Percentiles rank a stretch among this genome's conserved stretches.
These are phyloP conservation scores for Alternaria infectoria DNA, from an alignment of 2,329 filamentous ascomycete species.

Conservation along the genomic window DNA sequence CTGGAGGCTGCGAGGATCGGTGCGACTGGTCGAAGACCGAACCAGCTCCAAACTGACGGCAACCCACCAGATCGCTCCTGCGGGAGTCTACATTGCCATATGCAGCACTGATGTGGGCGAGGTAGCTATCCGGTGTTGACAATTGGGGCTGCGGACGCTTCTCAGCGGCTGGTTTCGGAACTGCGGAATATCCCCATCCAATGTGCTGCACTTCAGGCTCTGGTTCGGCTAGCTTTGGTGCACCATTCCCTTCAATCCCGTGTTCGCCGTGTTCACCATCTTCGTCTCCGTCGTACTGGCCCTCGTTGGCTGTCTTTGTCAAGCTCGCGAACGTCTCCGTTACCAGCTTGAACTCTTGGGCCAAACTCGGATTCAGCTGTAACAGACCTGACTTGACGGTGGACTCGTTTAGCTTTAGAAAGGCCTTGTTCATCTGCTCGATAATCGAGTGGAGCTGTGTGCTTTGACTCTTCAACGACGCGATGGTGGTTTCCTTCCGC, in stretches of 20 bases:
- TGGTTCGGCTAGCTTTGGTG: constrained; percentile 5
- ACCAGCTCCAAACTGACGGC: constrained; percentile 21
- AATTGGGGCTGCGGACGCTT: constrained; percentile 2
- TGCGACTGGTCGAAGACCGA: constrained; percentile 30
- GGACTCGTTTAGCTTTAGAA: constrained; percentile 70
- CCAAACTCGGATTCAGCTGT: constrained; percentile 63
- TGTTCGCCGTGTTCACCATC: constrained; percentile 41
- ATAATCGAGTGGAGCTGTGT: constrained; percentile 71
- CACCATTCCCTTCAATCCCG: constrained; percentile 6
- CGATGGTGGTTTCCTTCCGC: constrained; percentile 83
- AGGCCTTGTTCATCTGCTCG: constrained; percentile 75
- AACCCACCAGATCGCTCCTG: constrained; percentile 16
- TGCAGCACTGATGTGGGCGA: constrained; percentile 14
- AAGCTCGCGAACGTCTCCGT: constrained; percentile 66
- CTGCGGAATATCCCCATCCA: constrained; percentile 36
- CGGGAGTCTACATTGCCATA: constrained; percentile 6
- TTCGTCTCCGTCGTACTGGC: constrained; percentile 35
- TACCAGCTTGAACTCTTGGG: constrained; percentile 62
- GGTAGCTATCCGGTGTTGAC: constrained; percentile 18
- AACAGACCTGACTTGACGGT: constrained; percentile 65
- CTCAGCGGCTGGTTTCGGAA: not conserved
- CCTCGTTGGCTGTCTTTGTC: constrained; percentile 53
- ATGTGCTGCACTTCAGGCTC: constrained; percentile 20
- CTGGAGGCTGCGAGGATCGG: constrained; percentile 5
- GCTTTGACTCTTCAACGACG: constrained; percentile 73